Percentiles rank a stretch among this genome's conserved stretches.
These are phyloP conservation scores for Agarophyton chilense DNA, from an alignment of 23 red algal species.

Conservation along the genomic window DNA sequence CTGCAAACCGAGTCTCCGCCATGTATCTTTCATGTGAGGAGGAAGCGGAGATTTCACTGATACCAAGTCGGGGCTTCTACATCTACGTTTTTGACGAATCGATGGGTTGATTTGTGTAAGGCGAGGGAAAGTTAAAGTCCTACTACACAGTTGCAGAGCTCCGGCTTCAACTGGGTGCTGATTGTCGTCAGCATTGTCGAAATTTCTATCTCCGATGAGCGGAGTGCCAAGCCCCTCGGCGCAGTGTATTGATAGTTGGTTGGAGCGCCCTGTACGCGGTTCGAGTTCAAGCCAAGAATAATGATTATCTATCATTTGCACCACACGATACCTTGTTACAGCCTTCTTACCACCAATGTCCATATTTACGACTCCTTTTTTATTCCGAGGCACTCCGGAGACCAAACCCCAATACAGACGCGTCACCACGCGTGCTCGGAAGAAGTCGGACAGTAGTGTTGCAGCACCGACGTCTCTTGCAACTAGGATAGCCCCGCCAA, in stretches of 20 bases:
- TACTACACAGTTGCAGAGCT: conserved; percentile 25
- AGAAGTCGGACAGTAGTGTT: conserved; percentile 29
- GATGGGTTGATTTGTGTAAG: conserved; percentile 23
- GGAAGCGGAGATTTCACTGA: conserved; percentile 45
- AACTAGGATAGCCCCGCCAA: conserved; percentile 60
- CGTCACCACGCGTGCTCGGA: conserved; percentile 46
- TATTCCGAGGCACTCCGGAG: conserved; percentile 9
- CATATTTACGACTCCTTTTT: conserved; percentile 53
- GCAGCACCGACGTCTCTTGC: conserved; percentile 70
- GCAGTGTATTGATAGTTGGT: conserved; percentile 75
- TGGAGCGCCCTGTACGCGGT: conserved; percentile 64
- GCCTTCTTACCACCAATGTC: conserved; percentile 56
- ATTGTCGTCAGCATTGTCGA: neutral
- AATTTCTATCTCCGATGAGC: conserved; percentile 63
- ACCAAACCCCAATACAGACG: conserved; percentile 76
- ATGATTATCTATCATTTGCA: conserved; percentile 63
- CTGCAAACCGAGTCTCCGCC: conserved; percentile 44
- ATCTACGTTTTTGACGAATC: neutral
- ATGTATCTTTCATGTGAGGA: conserved; percentile 63
- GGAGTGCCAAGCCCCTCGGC: conserved; percentile 63
- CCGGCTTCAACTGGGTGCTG: neutral
- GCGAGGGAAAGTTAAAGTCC: conserved; percentile 46
- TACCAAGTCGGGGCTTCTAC: neutral
- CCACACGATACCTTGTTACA: conserved; percentile 59
- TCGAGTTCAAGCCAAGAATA: conserved; percentile 72